phyloP scores from a whole-genome alignment of 192 early-diverging fungal species.

The Helicostylum pulchrum region DNA sequence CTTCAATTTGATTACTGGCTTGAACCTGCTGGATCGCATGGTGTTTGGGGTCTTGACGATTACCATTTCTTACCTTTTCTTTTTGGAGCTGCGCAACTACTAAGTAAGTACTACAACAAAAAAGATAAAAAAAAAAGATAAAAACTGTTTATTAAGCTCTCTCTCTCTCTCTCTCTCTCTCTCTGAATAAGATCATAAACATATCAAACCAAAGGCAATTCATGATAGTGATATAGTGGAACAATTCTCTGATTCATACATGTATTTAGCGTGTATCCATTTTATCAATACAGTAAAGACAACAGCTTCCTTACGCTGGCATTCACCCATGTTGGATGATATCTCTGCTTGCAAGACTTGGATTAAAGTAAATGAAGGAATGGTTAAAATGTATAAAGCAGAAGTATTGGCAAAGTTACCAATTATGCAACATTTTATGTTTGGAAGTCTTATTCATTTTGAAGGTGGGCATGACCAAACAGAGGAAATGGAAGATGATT shows the following conservation, averaged over 20 bases:
- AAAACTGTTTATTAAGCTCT: background rate
- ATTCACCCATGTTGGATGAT: constrained; percentile 96
- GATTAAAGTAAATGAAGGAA: constrained; percentile 89
- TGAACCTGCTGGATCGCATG: constrained; percentile 96
- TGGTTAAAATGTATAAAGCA: constrained; percentile 94
- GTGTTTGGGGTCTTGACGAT: constrained; percentile 99
- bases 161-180: too few relatives aligned
- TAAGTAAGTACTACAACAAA: constrained; percentile 36
- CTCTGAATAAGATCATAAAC: constrained; percentile 66
- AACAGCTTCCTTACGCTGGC: constrained; percentile 73
- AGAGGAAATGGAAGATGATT: constrained; percentile 49
- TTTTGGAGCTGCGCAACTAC: constrained; percentile 86
- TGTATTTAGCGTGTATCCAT: constrained; percentile 92
- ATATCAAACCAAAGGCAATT: constrained; percentile 91
- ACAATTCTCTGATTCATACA: constrained; percentile 87
- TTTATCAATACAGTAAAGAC: constrained; percentile 82
- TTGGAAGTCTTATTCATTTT: constrained; percentile 83
- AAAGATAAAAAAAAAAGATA: background rate
- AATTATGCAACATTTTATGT: constrained; percentile 98
- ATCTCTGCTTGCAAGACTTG: constrained; percentile 88
- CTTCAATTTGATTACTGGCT: constrained; percentile 92
- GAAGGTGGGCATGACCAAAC: constrained; percentile 42
- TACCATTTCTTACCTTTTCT: constrained; percentile 96
- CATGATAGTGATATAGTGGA: constrained; percentile 86
- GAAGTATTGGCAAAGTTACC: constrained; percentile 93